A percentile compares a stretch with the other conserved stretches of the same genome.
Evolutionary conservation across 2,329 filamentous ascomycete genomes (phyloP).

Genomic region (Verticillium isaacii): DNA sequence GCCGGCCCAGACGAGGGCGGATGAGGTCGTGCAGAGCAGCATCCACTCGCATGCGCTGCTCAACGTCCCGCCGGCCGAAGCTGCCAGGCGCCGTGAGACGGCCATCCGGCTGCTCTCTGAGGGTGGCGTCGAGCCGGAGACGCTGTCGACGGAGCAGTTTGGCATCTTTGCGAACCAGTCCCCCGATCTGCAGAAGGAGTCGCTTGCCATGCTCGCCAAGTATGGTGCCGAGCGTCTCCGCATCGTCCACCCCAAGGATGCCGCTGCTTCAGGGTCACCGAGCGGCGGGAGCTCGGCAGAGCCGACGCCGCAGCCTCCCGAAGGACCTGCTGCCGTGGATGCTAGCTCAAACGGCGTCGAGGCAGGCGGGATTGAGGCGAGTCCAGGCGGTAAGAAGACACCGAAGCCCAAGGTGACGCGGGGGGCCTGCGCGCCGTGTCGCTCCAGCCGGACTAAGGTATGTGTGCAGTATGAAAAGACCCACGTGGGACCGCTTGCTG

Average conservation of each 20-base stretch:
- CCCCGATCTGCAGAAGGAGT: conserved; percentile 48
- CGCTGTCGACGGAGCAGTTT: conserved; percentile 51
- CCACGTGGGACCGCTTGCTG: conserved; percentile 4
- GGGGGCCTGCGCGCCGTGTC: conserved; percentile 31
- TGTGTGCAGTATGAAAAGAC: background rate
- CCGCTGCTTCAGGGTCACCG: conserved; percentile 18
- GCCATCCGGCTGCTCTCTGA: conserved; percentile 42
- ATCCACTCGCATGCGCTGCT: conserved; percentile 11
- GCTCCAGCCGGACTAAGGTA: conserved; percentile 33
- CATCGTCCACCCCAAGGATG: conserved; percentile 48
- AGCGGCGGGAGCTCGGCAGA: conserved; percentile 17
- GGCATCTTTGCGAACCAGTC: conserved; percentile 57
- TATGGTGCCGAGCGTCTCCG: conserved; percentile 54
- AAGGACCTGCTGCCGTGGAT: background rate
- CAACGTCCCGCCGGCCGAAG: conserved; percentile 36
- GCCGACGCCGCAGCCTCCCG: conserved; percentile 4
- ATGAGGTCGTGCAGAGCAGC: conserved; percentile 10
- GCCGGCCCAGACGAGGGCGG: conserved; percentile 6
- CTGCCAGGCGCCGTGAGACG: conserved; percentile 41
- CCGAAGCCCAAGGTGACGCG: conserved; percentile 16
- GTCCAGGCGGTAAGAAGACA: background rate
- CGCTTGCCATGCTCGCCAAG: conserved; percentile 49
- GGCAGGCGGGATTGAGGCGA: background rate
- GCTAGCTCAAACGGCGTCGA: background rate
- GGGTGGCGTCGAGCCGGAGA: conserved; percentile 45